Evolutionary conservation across 129 eudicot genomes (phyloP).

Genomic region (Glebionis coronaria): DNA sequence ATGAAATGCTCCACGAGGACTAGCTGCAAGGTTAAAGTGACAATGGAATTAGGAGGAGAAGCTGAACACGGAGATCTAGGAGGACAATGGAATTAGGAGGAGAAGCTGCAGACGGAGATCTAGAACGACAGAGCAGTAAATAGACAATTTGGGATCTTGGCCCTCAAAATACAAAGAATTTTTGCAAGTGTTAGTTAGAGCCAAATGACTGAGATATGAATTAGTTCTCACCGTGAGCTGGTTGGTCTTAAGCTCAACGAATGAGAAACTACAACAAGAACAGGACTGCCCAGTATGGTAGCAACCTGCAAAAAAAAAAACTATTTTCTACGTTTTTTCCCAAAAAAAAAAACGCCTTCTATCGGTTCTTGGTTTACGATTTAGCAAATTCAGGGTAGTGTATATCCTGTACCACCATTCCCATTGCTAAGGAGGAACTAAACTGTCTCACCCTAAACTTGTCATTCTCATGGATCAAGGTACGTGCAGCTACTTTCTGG

Average conservation of each 20-base stretch:
- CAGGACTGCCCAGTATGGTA: neutral
- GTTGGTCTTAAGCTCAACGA: neutral
- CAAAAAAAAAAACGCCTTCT: neutral
- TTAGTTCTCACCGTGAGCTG: neutral
- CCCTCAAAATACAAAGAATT: neutral
- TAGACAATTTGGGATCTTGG: conserved; percentile 2
- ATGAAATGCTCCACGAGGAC: conserved; percentile 40
- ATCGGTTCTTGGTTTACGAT: neutral
- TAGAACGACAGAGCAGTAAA: conserved; percentile 25
- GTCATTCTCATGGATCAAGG: conserved; percentile 10
- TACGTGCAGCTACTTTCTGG: conserved; percentile 6
- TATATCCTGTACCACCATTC: neutral
- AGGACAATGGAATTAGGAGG: neutral
- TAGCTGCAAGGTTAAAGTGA: conserved; percentile 34
- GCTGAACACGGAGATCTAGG: conserved; percentile 13
- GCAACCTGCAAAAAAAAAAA: neutral
- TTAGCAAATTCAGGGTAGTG: neutral
- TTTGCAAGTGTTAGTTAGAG: neutral
- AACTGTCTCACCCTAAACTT: neutral
- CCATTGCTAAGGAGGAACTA: neutral
- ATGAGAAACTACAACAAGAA: neutral
- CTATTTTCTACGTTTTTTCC: neutral
- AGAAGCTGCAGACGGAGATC: conserved; percentile 9
- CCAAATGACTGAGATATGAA: neutral
- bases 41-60: conserved; percentile 21